phyloP scores from a whole-genome alignment of 2,329 filamentous ascomycete species.

The Aureobasidium sp. region DNA sequence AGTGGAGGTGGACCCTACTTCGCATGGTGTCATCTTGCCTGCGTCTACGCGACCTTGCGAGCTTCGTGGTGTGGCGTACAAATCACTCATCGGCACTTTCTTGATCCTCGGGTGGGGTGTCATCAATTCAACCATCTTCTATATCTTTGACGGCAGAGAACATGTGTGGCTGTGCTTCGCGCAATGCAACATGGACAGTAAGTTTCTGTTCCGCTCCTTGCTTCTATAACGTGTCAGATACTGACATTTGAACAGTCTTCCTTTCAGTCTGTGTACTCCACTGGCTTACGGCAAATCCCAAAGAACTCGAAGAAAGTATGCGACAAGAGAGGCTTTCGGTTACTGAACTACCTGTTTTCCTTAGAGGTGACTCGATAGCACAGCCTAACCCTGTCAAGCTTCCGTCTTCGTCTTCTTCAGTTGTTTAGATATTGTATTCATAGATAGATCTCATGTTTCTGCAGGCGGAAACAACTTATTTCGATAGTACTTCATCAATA shows the following conservation, averaged over 20 bases:
- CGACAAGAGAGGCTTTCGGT: not conserved
- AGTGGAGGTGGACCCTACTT: not conserved
- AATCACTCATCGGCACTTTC: constrained; percentile 41
- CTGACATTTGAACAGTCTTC: not conserved
- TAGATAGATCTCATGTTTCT: not conserved
- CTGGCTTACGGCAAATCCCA: constrained; percentile 16
- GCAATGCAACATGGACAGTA: constrained; percentile 46
- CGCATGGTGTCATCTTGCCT: constrained; percentile 1
- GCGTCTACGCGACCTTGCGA: constrained; percentile 10
- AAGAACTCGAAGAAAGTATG: constrained; percentile 4
- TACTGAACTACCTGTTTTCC: constrained; percentile 13
- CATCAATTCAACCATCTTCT: constrained; percentile 40
- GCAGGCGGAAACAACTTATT: too few relatives aligned
- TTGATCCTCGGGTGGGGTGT: constrained; percentile 44
- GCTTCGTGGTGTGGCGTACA: constrained; percentile 44
- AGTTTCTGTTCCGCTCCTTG: constrained; percentile 14
- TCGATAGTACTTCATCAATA: too few relatives aligned
- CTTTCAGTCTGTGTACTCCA: constrained; percentile 18
- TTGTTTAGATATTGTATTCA: not conserved
- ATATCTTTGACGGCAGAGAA: constrained; percentile 36
- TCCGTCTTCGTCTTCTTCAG: not conserved
- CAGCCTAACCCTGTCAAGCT: not conserved
- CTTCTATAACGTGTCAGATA: not conserved
- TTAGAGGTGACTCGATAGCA: not conserved
- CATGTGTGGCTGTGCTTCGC: constrained; percentile 46